Conservation (phyloP, 2,329 filamentous ascomycete species). For the Fusarium subtropicale region DNA sequence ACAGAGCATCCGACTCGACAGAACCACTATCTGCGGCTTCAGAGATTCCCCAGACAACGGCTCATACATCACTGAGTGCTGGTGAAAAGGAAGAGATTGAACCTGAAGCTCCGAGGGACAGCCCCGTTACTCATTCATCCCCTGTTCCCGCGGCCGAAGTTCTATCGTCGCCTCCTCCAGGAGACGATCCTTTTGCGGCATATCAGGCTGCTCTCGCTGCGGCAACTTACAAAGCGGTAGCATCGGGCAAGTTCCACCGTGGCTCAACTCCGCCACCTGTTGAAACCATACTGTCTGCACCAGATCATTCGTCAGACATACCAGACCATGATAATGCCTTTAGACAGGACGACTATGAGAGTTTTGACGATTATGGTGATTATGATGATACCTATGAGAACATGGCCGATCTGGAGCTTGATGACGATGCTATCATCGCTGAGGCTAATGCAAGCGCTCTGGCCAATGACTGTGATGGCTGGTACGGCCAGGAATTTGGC, state of each 20-base stretch:
- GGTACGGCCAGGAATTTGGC: conserved; percentile 96
- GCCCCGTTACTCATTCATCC: conserved; percentile 14
- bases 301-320: conserved; percentile 26
- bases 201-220: conserved; percentile 89
- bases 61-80: conserved; percentile 63
- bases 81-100: conserved; percentile 33
- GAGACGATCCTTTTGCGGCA: conserved; percentile 60
- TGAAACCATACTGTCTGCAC: conserved; percentile 28
- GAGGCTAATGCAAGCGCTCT: conserved; percentile 94
- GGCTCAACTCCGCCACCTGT: conserved; percentile 59
- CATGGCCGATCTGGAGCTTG: conserved; percentile 73
- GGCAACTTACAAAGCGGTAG: conserved; percentile 80
- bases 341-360: conserved; percentile 62
- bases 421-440: conserved; percentile 92
- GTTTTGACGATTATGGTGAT: conserved; percentile 50
- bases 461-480: conserved; percentile 91
- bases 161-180: conserved; percentile 17
- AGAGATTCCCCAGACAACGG: conserved; percentile 61
- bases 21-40: conserved; percentile 60
- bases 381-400: conserved; percentile 70
- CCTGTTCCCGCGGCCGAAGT: conserved; percentile 18
- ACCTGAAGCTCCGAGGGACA: conserved; percentile 16
- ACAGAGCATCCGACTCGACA: conserved; percentile 60
- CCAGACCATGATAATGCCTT: conserved; percentile 23
- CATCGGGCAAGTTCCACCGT: conserved; percentile 79